These are phyloP conservation scores for Epichloe hybrida DNA, from an alignment of 2,329 filamentous ascomycete species.

Conservation along the genomic window DNA sequence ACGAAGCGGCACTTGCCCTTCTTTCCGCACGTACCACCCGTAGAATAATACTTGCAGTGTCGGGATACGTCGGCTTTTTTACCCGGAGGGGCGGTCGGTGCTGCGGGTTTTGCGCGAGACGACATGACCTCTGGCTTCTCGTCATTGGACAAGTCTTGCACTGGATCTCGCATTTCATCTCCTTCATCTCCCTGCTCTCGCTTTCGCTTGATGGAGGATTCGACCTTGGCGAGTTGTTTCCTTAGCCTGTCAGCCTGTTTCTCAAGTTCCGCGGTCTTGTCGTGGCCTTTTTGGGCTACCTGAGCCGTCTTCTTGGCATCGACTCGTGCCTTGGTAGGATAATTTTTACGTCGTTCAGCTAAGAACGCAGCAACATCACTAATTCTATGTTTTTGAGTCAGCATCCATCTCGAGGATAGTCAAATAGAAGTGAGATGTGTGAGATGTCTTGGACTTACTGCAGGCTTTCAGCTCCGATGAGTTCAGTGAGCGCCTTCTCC, in stretches of 20 bases:
- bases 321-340: slow-evolving; percentile 61
- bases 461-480: slow-evolving; percentile 41
- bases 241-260: slow-evolving; percentile 49
- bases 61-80: slow-evolving; percentile 48
- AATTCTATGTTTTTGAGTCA: slow-evolving; percentile 24
- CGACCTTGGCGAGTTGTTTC: slow-evolving; percentile 54
- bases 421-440: not conserved
- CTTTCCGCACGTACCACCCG: slow-evolving; percentile 55
- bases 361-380: slow-evolving; percentile 70
- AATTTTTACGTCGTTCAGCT: slow-evolving; percentile 65
- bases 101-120: slow-evolving; percentile 25
- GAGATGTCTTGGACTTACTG: slow-evolving; percentile 28
- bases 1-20: slow-evolving; percentile 65
- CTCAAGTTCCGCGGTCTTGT: slow-evolving; percentile 48
- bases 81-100: slow-evolving; percentile 29
- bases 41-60: slow-evolving; percentile 60
- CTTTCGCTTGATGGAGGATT: slow-evolving; percentile 56
- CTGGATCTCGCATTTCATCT: slow-evolving; percentile 47
- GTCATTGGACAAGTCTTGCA: slow-evolving; percentile 40
- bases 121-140: slow-evolving; percentile 46
- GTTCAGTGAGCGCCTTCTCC: slow-evolving; percentile 49
- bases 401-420: not conserved
- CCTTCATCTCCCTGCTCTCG: slow-evolving; percentile 54
- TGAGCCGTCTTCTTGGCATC: slow-evolving; percentile 39
- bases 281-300: slow-evolving; percentile 33